Evolutionary conservation across 805 yeast species (phyloP), one percentile per base, ranked within the genome.

Genomic region (Candida ovalis): DNA sequence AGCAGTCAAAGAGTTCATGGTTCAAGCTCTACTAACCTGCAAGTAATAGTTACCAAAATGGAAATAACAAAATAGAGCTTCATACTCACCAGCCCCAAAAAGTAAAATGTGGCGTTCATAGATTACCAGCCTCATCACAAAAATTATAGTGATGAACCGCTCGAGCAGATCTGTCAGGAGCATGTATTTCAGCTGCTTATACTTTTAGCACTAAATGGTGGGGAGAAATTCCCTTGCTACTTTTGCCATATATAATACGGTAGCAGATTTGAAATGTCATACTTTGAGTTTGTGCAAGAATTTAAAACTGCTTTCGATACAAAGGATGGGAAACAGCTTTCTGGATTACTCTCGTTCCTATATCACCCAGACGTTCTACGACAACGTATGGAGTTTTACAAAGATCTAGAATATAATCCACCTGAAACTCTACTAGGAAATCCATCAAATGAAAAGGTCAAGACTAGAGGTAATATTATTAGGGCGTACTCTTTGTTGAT

Each of bases 321-420:
- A 17, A 50, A 47, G 17, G 45, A 57, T 43, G 59, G 56, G 3
- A 43, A 23, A 2, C 28, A 22, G 2, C 43, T 55, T 5, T 44
- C 55, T 3, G 32, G 47, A 25, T 42, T 51, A 24, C 40, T 57
- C 8, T 50, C 60, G 17, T 54, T 48, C 30, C 45, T 54, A 17
- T 45, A 47, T 36, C 46, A 49, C 22, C 60, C 60, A 17, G 60
- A 56, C 13, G 46, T 55, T 10, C 47, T 55, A 3, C 47, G 45
- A 24, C 30, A 54, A 25, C 52, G 55, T 35, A 43, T 50, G 10
- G 48, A 53, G 21, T 55, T 47, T 47, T 46, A 52, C 47, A 45
- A 49, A 15, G 45, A 37, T 41, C 28, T 56, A 24, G 24, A 46
- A 9, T 46, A 56, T 3, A 45, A 49, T 10, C 54, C 57, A 12